Evolutionary conservation across 768 basidiomycete species (phyloP), one percentile per base, ranked within the genome.

Genomic region (Pulveroboletus sp.): DNA sequence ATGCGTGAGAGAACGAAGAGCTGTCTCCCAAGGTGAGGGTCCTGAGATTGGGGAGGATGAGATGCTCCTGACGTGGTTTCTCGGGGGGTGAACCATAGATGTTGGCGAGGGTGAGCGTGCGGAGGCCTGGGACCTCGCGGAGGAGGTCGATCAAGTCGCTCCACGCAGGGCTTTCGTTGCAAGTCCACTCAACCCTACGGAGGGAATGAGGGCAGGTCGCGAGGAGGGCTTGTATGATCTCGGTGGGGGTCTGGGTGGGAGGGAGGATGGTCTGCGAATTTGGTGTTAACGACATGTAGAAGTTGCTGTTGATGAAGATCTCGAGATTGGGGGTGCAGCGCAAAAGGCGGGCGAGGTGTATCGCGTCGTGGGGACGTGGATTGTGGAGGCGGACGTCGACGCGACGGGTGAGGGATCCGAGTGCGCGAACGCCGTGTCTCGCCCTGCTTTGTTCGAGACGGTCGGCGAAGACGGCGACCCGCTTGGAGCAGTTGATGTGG

Each of bases 141-240:
- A 71, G 67, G n/a, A 78, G 51, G 32, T 57, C 46, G 36, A 70
- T 65, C 17, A 78, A 49, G 53, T 77, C 73, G 19, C 58, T 47
- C 59, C 71, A 75, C 0, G 66, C 63, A 1, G 76, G 76, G 27
- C 70, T 62, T 53, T 78, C 76, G 9, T 72, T 72, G 19, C 71
- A 68, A 8, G 63, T 71, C 75, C 76, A 78, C 51, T 77, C 76
- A 2, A 76, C 43, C 23, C 76, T 68, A 37, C 66, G 68, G 12
- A 78, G 63, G n/a, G 71, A 68, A 24, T 55, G 52, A 3, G 65
- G 58, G 24, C 69, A 71, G 10, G 68, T 59, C 2, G 47, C 41
- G 10, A 69, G 56, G 20, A 77, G 57, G 1, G 68, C 67, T 30
- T 61, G 57, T 14, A 75, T 58, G 19, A 76, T 64, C 22, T 69